phyloP scores from a whole-genome alignment of 768 basidiomycete genomes.

The Auricularia cornea region DNA sequence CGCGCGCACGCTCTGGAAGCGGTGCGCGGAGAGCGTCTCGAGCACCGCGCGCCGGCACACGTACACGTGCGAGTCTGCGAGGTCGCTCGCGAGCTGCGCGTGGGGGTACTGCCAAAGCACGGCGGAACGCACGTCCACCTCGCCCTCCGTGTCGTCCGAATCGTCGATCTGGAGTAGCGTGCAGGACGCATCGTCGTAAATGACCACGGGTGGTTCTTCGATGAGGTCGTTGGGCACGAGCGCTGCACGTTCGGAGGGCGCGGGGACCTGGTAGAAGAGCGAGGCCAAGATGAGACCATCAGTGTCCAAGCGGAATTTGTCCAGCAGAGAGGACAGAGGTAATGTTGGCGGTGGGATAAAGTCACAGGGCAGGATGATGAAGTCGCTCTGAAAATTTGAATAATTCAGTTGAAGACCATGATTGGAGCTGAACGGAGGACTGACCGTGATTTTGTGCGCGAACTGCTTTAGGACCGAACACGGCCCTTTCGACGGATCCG shows the following conservation, averaged over 20 bases:
- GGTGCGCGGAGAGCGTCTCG: constrained; percentile 48
- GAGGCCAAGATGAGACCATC: constrained; percentile 51
- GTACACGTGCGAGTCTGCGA: constrained; percentile 87
- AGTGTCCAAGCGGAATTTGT: constrained; percentile 73
- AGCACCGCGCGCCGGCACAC: constrained; percentile 71
- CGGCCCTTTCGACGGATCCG: constrained; percentile 48
- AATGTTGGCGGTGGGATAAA: constrained; percentile 72
- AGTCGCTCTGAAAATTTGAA: constrained; percentile 55
- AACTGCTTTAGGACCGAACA: constrained; percentile 72
- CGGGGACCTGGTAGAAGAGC: constrained; percentile 29
- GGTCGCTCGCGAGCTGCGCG: constrained; percentile 52
- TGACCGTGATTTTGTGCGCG: constrained; percentile 54
- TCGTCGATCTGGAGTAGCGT: constrained; percentile 68
- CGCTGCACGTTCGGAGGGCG: constrained; percentile 55
- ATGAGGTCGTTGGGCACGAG: constrained; percentile 40
- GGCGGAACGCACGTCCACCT: constrained; percentile 67
- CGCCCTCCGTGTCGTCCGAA: constrained; percentile 57
- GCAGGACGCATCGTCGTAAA: constrained; percentile 57
- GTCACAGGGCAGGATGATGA: constrained; percentile 86
- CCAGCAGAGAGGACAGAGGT: constrained; percentile 59
- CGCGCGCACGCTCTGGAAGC: constrained; percentile 76
- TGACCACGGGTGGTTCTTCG: constrained; percentile 39
- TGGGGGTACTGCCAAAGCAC: constrained; percentile 70
- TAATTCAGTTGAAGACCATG: neutral
- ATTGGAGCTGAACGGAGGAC: constrained; percentile 1